These are phyloP conservation scores for Solanum megistacrolobum DNA, from an alignment of 257 asterid genomes.

Conservation along the genomic window DNA sequence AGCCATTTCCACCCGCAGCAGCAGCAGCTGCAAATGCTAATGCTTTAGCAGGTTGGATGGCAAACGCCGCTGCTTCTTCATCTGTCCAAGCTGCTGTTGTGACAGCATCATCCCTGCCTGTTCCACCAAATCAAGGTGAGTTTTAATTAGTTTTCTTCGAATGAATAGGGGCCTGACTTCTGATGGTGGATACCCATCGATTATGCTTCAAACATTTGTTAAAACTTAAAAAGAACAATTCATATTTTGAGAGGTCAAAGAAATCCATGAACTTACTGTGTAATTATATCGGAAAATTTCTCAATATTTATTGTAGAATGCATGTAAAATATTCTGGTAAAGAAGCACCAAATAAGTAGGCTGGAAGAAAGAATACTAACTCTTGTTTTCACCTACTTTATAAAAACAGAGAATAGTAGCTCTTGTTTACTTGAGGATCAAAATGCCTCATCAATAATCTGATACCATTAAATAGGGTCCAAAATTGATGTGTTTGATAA, in stretches of 20 bases:
- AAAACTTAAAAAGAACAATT: neutral
- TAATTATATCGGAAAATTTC: neutral
- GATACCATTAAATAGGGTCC: neutral
- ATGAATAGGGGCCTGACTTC: neutral
- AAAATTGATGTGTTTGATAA: neutral
- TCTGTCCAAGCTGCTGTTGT: conserved; percentile 97
- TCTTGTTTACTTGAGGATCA: neutral
- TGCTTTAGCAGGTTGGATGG: conserved; percentile 98
- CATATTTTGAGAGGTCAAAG: neutral
- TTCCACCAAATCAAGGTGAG: conserved; percentile 76
- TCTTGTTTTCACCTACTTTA: neutral
- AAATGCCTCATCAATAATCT: neutral
- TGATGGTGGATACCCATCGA: neutral
- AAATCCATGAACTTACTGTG: neutral
- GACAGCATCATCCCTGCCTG: conserved; percentile 83
- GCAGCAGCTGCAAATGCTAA: conserved; percentile 77
- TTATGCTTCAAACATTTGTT: neutral
- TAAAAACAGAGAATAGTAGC: neutral
- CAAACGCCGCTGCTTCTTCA: conserved; percentile 87
- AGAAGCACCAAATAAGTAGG: neutral
- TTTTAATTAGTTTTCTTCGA: neutral
- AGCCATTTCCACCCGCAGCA: conserved; percentile 87
- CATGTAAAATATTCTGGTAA: neutral
- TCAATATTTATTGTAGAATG: neutral
- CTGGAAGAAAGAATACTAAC: neutral